Base-by-base conservation (phyloP, 805 yeast species). In the Sungouiozyma intestinalis region DNA sequence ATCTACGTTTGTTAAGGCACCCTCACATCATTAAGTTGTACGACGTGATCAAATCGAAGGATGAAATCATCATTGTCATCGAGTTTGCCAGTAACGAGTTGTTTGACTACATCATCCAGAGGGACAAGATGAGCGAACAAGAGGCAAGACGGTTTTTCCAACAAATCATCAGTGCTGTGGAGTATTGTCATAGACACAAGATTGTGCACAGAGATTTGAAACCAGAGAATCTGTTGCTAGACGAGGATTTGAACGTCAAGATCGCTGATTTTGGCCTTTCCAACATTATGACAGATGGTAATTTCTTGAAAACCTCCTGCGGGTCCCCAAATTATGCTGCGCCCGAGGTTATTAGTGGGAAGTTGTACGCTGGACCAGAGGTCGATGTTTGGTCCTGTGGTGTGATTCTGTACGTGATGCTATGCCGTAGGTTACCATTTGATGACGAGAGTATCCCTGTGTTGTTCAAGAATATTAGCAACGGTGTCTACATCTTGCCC, bases 341-440 rank as follows among this genome's bases (percentile, higher is more conserved):
- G 0, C 97, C 97, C 1, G 97, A 88, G 64, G 97, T 88, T 21
- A 88, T 88, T 44, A 78, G 88, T 47, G 97, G 97, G 31, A 86
- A 90, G 60, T 71, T 90, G 41, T 90, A 88, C 54, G 97, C 97
- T 2, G 97, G 97, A 8, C 97, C 97, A 2, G 97, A 90, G 64
- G 97, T 90, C 38, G 97, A 88, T 62, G 96, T 88, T 42, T 88
- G 97, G 97, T 83, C 94, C 0, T 84, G 95, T 57, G 97, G 97
- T 54, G 97, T 90, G 33, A 87, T 90, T 38, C 68, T 88, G 42
- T 90, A 88, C 53, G 97, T 88, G 41, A 88, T 88, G 97, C 71
- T 90, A 40, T 88, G 96, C 64, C 96, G 97, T 33, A 72, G 97
- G 53, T 72, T 88, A 53, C 97, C 97, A 13, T 88, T 88, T 61